These are phyloP conservation scores for Russula ochroleuca DNA, from an alignment of 768 basidiomycete genomes.

Conservation along the genomic window DNA sequence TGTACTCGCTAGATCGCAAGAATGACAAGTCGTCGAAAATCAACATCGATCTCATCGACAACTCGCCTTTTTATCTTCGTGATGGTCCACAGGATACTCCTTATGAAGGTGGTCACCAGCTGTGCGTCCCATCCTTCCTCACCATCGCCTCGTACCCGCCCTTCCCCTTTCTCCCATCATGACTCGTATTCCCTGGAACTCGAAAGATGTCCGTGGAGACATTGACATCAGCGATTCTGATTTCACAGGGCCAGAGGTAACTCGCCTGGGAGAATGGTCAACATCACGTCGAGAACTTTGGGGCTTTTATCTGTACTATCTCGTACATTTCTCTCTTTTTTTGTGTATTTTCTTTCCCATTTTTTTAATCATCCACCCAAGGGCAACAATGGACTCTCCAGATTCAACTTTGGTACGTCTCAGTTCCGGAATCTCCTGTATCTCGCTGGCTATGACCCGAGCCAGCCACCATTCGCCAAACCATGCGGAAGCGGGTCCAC, in stretches of 20 bases:
- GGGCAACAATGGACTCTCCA: conserved; percentile 66
- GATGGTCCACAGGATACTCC: conserved; percentile 90
- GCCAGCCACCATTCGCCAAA: conserved; percentile 48
- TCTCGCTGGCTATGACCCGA: conserved; percentile 68
- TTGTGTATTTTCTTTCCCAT: not conserved
- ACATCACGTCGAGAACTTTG: conserved; percentile 39
- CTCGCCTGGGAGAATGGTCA: conserved; percentile 16
- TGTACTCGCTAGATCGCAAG: conserved; percentile 67
- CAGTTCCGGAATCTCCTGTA: conserved; percentile 73
- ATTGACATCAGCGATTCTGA: not conserved
- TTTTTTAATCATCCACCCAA: conserved; percentile 22
- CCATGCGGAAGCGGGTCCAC: conserved; percentile 46
- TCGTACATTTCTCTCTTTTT: conserved; percentile 31
- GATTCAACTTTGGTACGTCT: conserved; percentile 69
- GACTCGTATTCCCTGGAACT: conserved; percentile 31
- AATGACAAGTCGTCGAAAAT: conserved; percentile 90
- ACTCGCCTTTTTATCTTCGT: conserved; percentile 87
- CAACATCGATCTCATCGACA: conserved; percentile 80
- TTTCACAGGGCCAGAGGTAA: not conserved
- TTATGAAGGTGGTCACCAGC: conserved; percentile 87
- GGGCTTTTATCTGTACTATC: conserved; percentile 58
- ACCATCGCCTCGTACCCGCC: conserved; percentile 41
- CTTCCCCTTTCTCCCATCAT: conserved; percentile 77
- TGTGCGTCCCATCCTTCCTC: conserved; percentile 45
- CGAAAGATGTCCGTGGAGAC: not conserved